phyloP scores from a whole-genome alignment of 1,284 basidiomycete species.

The Fomitopsis palustris region DNA sequence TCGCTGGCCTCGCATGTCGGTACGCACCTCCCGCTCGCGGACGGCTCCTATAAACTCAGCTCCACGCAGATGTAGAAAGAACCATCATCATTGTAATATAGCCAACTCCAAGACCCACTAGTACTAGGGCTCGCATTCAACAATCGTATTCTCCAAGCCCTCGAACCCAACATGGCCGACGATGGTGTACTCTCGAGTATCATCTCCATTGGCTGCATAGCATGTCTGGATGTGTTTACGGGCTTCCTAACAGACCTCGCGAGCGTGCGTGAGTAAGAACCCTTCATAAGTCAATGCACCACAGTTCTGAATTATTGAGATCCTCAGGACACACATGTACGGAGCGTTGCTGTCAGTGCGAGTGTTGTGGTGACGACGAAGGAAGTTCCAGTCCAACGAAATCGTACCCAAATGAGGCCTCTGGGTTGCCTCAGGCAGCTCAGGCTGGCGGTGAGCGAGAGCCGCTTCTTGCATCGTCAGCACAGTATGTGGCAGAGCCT shows the following conservation, averaged over 20 bases:
- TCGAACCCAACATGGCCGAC: constrained; percentile 24
- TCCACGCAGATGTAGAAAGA: too few relatives aligned
- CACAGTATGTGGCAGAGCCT: neutral
- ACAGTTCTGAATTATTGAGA: neutral
- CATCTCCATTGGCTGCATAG: constrained; percentile 1
- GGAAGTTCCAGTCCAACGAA: neutral
- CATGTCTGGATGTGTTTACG: neutral
- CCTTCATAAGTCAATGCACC: neutral
- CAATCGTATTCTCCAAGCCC: too few relatives aligned
- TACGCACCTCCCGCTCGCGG: too few relatives aligned
- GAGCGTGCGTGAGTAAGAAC: constrained; percentile 4
- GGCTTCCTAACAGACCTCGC: constrained; percentile 3
- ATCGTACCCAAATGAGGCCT: neutral
- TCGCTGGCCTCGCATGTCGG: too few relatives aligned
- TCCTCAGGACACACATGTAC: constrained; percentile 5
- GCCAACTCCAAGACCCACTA: too few relatives aligned
- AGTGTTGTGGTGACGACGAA: neutral
- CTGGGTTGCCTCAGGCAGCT: neutral
- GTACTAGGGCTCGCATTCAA: too few relatives aligned
- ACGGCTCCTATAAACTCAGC: too few relatives aligned
- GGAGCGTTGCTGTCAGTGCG: neutral
- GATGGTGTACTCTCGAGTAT: constrained; percentile 1
- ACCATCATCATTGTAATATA: too few relatives aligned
- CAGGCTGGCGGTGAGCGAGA: neutral
- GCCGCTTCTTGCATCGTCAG: neutral